Evolutionary conservation across 257 asterid genomes (phyloP), one percentile per base, ranked within the genome.

Genomic region (Dorcoceras hygrometricum): DNA sequence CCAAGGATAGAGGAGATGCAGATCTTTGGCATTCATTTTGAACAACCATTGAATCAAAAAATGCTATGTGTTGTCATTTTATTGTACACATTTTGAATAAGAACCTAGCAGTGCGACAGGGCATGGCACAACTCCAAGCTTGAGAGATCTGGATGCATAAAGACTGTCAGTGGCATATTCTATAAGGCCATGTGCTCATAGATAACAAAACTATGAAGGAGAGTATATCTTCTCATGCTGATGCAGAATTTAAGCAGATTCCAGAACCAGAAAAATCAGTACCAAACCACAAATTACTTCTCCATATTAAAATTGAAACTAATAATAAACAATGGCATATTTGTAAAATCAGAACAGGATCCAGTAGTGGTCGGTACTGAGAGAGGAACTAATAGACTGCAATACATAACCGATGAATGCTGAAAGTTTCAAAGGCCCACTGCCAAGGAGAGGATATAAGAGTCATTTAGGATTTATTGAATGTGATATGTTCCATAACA

Each of bases 91-190:
- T n/a, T n/a, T 25, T 51, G 79, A 78, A 31, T 88, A 74, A 23
- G 83, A 76, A 26, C 83, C 85, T 22, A 71, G 66, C 53, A 84
- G 69, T 25, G 83, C 73, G 69, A 67, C 68, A 66, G 75, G 80
- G 12, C 81, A 73, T 71, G 93, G 86, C 26, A 83, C 78, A 67
- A 82, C 66, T 54, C 98, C 98, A 67, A 91, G 96, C 65, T 82
- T 91, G 55, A 91, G 86, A 72, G 95, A 91, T 83, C 96, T 91
- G 73, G 24, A 67, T 54, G 54, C 18, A 28, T 32, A 20, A 69
- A 59, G 32, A 54, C 32, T 61, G 73, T 27, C 68, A 66, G 53
- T n/a, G 31, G 23, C 48, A 19, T 26, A 20, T 26, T 31, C 12
- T 22, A 29, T 25, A 34, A 51, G 51, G 22, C 43, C 24, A 28